Evolutionary conservation across 371 early-diverging fungal species (phyloP).

Genomic region (Paramicrosporidium saccamoebae): DNA sequence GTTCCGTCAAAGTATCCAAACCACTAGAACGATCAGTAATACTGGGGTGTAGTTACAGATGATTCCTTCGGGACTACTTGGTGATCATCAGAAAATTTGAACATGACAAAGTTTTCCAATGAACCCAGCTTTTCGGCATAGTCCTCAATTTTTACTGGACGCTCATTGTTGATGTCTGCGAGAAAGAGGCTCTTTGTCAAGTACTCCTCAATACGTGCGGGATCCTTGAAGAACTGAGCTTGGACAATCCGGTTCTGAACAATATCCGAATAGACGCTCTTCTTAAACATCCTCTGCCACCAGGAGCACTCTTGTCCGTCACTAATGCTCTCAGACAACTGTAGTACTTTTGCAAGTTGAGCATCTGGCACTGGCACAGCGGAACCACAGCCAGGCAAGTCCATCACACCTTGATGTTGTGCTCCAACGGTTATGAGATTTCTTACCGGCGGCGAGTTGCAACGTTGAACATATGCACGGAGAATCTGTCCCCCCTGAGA

Average conservation of each 20-base stretch:
- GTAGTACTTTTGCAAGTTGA: no score
- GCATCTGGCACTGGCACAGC: no score
- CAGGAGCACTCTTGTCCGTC: conserved; percentile 1
- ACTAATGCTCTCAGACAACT: no score
- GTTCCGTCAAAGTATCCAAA: conserved; percentile 23
- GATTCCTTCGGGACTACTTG: conserved; percentile 39
- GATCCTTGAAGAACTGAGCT: conserved; percentile 62
- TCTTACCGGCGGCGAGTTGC: conserved; percentile 28
- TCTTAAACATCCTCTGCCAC: conserved; percentile 5
- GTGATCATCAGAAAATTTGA: conserved; percentile 31
- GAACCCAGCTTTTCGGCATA: conserved; percentile 15
- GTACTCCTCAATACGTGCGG: conserved; percentile 19
- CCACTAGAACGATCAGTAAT: conserved; percentile 15
- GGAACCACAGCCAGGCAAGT: conserved; percentile 47
- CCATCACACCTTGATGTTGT: conserved; percentile 47
- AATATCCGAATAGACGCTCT: conserved; percentile 40
- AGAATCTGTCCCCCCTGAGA: conserved; percentile 44
- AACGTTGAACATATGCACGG: conserved; percentile 40
- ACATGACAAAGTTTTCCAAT: conserved; percentile 32
- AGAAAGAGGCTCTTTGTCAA: conserved; percentile 32
- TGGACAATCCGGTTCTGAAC: conserved; percentile 46
- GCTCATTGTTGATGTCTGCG: conserved; percentile 55
- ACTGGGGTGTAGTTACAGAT: conserved; percentile 11
- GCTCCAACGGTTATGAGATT: conserved; percentile 55
- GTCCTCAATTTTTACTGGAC: conserved; percentile 7